These are phyloP conservation scores for Aspergillus pseudoviridinutans DNA, from an alignment of 2,329 filamentous ascomycete species.

Conservation along the genomic window DNA sequence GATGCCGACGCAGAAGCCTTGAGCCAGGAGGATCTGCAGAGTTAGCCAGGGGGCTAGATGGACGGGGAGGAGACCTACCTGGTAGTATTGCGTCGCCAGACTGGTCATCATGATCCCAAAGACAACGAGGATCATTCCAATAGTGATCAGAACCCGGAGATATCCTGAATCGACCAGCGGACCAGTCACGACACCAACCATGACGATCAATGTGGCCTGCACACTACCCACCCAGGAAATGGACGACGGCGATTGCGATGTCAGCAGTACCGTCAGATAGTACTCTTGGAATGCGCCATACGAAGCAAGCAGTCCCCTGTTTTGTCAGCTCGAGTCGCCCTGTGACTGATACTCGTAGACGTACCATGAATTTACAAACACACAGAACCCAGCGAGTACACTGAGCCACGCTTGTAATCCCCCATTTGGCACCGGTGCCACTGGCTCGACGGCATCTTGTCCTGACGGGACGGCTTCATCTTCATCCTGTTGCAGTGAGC, in stretches of 20 bases:
- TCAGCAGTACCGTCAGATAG: constrained; percentile 40
- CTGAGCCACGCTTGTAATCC: constrained; percentile 27
- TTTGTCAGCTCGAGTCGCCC: not conserved
- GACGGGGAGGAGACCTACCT: constrained; percentile 10
- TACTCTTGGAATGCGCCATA: constrained; percentile 50
- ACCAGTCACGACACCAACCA: constrained; percentile 46
- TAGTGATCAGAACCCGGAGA: constrained; percentile 36
- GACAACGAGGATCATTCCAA: constrained; percentile 39
- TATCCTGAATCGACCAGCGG: constrained; percentile 48
- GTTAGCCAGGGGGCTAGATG: not conserved
- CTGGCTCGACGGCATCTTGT: not conserved
- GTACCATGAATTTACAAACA: constrained; percentile 34
- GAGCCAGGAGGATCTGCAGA: constrained; percentile 44
- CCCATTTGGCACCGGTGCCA: constrained; percentile 18
- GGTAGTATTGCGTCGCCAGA: constrained; percentile 26
- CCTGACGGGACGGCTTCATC: not conserved
- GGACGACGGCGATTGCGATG: constrained; percentile 33
- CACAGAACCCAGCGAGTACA: constrained; percentile 28
- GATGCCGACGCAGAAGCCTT: constrained; percentile 34
- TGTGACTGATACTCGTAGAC: not conserved
- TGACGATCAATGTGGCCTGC: constrained; percentile 46
- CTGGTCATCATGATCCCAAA: constrained; percentile 31
- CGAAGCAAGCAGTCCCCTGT: constrained; percentile 41
- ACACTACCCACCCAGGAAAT: constrained; percentile 49
- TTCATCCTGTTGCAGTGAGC: not conserved